These are phyloP conservation scores for Trichoderma sp. DNA, from an alignment of 2,329 filamentous ascomycete genomes.

Conservation along the genomic window DNA sequence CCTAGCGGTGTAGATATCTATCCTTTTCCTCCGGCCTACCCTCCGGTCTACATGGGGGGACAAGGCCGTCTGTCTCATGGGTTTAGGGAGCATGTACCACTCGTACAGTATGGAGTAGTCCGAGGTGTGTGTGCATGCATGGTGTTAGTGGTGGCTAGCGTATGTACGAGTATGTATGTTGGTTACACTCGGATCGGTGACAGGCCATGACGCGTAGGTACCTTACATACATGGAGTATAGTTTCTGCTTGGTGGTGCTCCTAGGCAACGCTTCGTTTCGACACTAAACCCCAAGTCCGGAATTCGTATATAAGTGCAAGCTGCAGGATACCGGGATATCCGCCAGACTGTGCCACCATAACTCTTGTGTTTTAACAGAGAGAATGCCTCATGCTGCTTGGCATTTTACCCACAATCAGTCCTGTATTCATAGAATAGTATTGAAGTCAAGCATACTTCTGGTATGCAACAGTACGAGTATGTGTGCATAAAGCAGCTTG, in stretches of 20 bases:
- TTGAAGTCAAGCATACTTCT: neutral
- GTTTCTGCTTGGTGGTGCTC: neutral
- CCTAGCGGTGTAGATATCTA: neutral
- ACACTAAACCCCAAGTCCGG: neutral
- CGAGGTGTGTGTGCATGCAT: neutral
- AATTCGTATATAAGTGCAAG: neutral
- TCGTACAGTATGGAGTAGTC: neutral
- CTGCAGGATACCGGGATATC: neutral
- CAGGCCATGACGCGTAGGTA: neutral
- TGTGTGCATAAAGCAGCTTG: neutral
- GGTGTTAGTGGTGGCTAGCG: neutral
- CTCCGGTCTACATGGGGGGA: neutral
- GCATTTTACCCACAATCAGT: neutral
- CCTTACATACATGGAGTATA: neutral
- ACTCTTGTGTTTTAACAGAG: neutral
- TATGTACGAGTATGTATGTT: neutral
- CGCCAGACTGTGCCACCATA: neutral
- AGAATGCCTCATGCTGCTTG: neutral
- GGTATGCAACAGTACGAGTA: neutral
- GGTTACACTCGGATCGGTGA: neutral
- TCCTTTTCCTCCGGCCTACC: neutral
- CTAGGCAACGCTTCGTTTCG: neutral
- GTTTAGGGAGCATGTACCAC: neutral
- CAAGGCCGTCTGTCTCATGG: neutral
- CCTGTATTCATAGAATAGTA: neutral